These are phyloP conservation scores for Chaetomium sp. DNA, from an alignment of 2,329 filamentous ascomycete genomes.

Conservation along the genomic window DNA sequence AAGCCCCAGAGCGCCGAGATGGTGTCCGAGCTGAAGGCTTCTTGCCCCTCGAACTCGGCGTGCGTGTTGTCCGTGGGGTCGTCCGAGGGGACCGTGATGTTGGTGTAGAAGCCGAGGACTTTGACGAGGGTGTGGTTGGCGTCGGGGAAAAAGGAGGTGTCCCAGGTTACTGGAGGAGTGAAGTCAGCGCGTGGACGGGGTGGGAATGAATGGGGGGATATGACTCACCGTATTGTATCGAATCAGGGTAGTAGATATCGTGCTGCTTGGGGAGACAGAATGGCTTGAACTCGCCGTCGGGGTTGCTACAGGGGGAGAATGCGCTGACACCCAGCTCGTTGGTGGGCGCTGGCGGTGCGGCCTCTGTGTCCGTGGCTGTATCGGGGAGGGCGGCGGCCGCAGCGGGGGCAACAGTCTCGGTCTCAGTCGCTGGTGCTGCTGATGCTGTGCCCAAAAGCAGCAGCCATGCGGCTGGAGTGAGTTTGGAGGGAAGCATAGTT, in stretches of 20 bases:
- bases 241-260: constrained; percentile 48
- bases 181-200: neutral
- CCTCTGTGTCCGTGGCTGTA: constrained; percentile 40
- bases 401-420: constrained; percentile 40
- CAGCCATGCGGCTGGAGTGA: constrained; percentile 36
- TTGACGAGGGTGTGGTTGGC: constrained; percentile 44
- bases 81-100: constrained; percentile 10
- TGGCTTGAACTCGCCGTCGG: constrained; percentile 50
- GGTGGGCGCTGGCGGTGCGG: constrained; percentile 48
- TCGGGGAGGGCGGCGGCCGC: constrained; percentile 43
- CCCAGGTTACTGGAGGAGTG: constrained; percentile 54
- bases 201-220: neutral
- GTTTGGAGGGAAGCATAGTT: constrained; percentile 37
- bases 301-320: constrained; percentile 55
- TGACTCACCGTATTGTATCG: constrained; percentile 55
- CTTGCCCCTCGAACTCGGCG: neutral
- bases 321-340: constrained; percentile 48
- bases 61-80: constrained; percentile 11
- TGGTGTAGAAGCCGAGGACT: constrained; percentile 42
- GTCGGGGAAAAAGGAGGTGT: constrained; percentile 52
- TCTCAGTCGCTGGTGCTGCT: constrained; percentile 38
- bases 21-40: constrained; percentile 42
- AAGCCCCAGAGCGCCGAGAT: constrained; percentile 51
- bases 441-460: constrained; percentile 36
- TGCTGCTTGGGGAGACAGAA: constrained; percentile 54